Base-by-base conservation (phyloP, 129 eudicot species). In the Escallonia herrerae region DNA sequence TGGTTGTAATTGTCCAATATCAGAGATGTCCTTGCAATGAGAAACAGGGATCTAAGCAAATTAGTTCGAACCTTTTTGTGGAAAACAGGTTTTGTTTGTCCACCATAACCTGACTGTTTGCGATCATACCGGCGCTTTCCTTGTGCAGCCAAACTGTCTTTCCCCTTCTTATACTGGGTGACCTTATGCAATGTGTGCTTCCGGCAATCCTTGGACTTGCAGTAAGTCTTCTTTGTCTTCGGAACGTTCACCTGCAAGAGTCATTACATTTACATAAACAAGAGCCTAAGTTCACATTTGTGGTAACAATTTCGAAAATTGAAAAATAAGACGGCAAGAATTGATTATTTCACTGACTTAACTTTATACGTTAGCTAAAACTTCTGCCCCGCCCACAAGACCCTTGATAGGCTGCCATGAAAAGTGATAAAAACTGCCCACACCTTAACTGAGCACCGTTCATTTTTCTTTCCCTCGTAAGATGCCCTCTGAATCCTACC, bases 121-220 rank as follows among this genome's bases (percentile, higher is more conserved):
- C 88, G 64, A 40, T 83, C 88, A 66, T 83, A 83, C 69, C 88
- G 84, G 22, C 88, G 73, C 59, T 83, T 83, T 53, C 88, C 84
- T 53, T 79, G 84, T 10, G 80, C 84, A 39, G 88, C 88, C 79
- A 83, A 73, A 39, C 82, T 76, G 64, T 83, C 88, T 72, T 83
- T 83, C 6, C 89, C 89, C 75, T 83, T 83, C 73, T 83, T 83
- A 45, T 83, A 83, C 15, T 83, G 89, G 8, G 89, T 79, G 64
- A 83, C 89, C 78, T 83, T 83, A 62, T 83, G 89, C 75, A 76
- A 65, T 15, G 85, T 83, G 78, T 83, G 89, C 76, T 83, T 83
- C 67, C 49, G 47, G 75, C 89, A 83, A 0, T 80, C 89, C 66
- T 83, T 83, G 8, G 67, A 59, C 71, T 79, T 83, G 80, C 89